Base-by-base conservation (phyloP, 208 protist species). In the Leptomonas pyrrhocoris region DNA sequence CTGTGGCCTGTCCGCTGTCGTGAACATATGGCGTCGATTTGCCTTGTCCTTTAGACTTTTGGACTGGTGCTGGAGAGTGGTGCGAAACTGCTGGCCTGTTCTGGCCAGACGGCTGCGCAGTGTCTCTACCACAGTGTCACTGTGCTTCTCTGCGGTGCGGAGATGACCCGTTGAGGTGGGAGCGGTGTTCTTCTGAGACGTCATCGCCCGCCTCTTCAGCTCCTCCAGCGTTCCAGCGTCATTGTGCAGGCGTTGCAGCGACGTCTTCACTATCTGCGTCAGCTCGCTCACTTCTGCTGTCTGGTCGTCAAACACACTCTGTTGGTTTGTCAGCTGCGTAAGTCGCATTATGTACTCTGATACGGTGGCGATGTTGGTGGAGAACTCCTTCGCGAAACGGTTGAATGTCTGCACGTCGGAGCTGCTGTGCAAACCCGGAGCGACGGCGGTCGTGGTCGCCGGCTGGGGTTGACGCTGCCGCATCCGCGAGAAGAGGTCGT, bases 241-340 rank as follows among this genome's bases (percentile, higher is more conserved):
- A 25, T 76, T 82, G 49, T 97, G 87, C 48, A 97, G 88, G 13
- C 80, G 78, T 64, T 93, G 85, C 48, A 97, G 74, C 2, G 85
- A 89, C 19, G 77, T 73, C 61, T 95, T 95, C 5, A 95, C 85
- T 59, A 92, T 77, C 49, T 93, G 81, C 40, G 93, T 94, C 15
- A 96, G 71, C 15, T 68, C 74, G 61, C 80, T 88, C 50, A 97
- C 84, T 56, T 97, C 88, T 0, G 74, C 79, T 6, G 90, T 84
- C 34, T 94, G 89, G 66, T 97, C 93, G 42, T 97, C 89, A 85
- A 97, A 97, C 21, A 97, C 88, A 67, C 77, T 94, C 57, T 94
- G 90, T 0, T 78, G 84, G 19, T 86, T 81, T 16, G 82, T 90
- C 5, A 97, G 72, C 78, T 94, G 88, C 6, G 90, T 86, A 23